Percentiles rank a stretch among this genome's conserved stretches.
Conservation (phyloP, 768 basidiomycete species). For the Mycena vulgaris region DNA sequence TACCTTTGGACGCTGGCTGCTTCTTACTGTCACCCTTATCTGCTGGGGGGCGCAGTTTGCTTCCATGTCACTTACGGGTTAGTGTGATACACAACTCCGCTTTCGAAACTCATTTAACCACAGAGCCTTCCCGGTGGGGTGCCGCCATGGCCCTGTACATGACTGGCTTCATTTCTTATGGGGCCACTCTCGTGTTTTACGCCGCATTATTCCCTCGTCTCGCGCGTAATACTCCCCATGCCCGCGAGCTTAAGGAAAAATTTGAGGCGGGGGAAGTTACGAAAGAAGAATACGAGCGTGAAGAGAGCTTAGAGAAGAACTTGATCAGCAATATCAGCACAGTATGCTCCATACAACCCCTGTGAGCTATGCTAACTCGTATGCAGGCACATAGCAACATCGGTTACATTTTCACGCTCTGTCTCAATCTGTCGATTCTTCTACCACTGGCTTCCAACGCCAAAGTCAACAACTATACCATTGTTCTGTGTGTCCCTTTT, state of each 20-base stretch:
- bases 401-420: slow-evolving; percentile 77
- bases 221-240: slow-evolving; percentile 81
- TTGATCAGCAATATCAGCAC: slow-evolving; percentile 89
- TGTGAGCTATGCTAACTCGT: slow-evolving; percentile 1
- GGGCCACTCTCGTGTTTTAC: slow-evolving; percentile 87
- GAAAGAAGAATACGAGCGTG: slow-evolving; percentile 76
- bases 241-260: slow-evolving; percentile 67
- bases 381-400: slow-evolving; percentile 81
- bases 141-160: slow-evolving; percentile 85
- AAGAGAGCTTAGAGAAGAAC: slow-evolving; percentile 89
- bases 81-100: slow-evolving; percentile 32
- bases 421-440: slow-evolving; percentile 79
- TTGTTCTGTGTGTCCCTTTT: slow-evolving; percentile 71
- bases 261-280: slow-evolving; percentile 73
- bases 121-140: slow-evolving; percentile 80
- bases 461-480: slow-evolving; percentile 80
- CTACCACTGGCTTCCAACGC: slow-evolving; percentile 73
- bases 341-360: slow-evolving; percentile 53
- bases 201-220: slow-evolving; percentile 85
- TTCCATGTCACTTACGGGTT: slow-evolving; percentile 80
- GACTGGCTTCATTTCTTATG: slow-evolving; percentile 84
- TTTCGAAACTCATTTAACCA: neutral
- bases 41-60: slow-evolving; percentile 90
- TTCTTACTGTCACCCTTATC: slow-evolving; percentile 78
- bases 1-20: slow-evolving; percentile 82